These are phyloP conservation scores for Candida albicans DNA, from an alignment of 1,139 yeast species.

Conservation along the genomic window DNA sequence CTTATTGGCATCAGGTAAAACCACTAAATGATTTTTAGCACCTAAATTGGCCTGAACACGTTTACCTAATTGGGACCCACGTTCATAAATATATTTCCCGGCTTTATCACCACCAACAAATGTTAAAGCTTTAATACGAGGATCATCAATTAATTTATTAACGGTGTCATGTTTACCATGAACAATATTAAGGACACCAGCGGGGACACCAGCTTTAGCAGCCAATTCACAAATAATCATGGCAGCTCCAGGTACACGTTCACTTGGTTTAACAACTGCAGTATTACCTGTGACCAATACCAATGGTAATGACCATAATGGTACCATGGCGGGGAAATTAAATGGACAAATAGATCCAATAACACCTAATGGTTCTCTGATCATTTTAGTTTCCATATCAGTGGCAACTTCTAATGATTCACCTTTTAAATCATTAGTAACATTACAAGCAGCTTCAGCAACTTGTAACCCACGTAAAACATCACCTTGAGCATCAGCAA, in stretches of 20 bases:
- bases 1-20: conserved; percentile 72
- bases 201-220: conserved; percentile 75
- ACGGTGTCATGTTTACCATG: conserved; percentile 81
- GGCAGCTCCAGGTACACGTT: conserved; percentile 79
- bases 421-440: conserved; percentile 67
- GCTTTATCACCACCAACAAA: conserved; percentile 80
- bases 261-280: conserved; percentile 74
- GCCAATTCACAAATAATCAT: conserved; percentile 74
- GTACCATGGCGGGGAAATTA: conserved; percentile 86
- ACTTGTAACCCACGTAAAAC: conserved; percentile 81
- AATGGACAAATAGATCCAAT: conserved; percentile 74
- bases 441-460: conserved; percentile 67
- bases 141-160: conserved; percentile 71
- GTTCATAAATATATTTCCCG: conserved; percentile 69
- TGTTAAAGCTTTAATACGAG: conserved; percentile 75
- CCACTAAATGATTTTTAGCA: conserved; percentile 75
- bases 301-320: conserved; percentile 79
- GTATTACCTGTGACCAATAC: conserved; percentile 79
- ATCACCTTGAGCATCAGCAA: conserved; percentile 77
- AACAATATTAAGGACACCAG: conserved; percentile 71
- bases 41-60: conserved; percentile 79
- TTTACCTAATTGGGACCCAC: conserved; percentile 69
- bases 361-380: conserved; percentile 64
- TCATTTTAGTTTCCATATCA: conserved; percentile 80
- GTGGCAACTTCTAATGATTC: conserved; percentile 66